Base-by-base conservation (phyloP, 345 rosid species). In the Pistacia atlantica region DNA sequence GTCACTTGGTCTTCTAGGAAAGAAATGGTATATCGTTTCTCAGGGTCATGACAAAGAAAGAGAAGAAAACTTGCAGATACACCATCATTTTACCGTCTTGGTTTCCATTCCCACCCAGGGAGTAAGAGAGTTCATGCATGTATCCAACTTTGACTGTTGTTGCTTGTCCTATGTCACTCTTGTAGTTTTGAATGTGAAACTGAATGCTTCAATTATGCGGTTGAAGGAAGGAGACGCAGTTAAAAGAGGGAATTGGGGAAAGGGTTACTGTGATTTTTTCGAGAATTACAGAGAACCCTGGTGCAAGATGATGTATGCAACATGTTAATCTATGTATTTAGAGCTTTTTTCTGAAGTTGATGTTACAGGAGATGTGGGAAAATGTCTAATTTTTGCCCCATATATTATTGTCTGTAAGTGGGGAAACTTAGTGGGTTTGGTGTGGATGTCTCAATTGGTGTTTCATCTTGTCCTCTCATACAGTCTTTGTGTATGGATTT, bases 301-400 rank as follows among this genome's bases (percentile, higher is more conserved):
- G 71, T n/a, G 63, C 60, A 59, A 67, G 71, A 66, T 38, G 73
- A 35, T 79, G 76, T 33, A 82, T 73, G 81, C 78, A 64, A 37
- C 82, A 69, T 70, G 72, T 74, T 75, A 58, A 74, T 77, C 58
- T 80, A 74, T 78, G 86, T 82, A 82, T 70, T 75, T 82, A 86
- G 84, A 78, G 73, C 14, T 67, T 65, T 69, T 10, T 60, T 66
- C 51, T 72, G 73, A 64, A 71, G 83, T 80, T 78, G 46, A 75
- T 80, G 73, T 82, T 65, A 46, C 62, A 60, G 79, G 66, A 67
- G 77, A 76, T 62, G 58, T 60, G 83, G 74, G 77, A 84, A 75
- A 82, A 70, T 75, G 68, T 77, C 72, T 71, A 64, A 85, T 78
- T 83, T 80, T 82, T 75, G 79, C 60, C 76, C 74, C 79, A 31